Evolutionary conservation across 2,329 filamentous ascomycete species (phyloP).

Genomic region (Xylariaceae sp.): DNA sequence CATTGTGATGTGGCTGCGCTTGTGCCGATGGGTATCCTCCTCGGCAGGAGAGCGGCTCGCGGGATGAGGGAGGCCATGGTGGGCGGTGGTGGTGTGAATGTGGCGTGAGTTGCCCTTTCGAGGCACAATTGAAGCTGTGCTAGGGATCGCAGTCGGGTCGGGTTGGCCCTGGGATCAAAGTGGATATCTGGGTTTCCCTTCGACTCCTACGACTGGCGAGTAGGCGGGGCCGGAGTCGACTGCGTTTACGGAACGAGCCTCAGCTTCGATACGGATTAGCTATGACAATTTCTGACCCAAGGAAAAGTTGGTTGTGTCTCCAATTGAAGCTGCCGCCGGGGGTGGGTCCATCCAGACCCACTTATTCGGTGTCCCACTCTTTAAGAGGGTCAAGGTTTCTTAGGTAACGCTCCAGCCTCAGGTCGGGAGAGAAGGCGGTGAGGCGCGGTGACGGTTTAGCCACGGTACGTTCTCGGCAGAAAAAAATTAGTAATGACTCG

Average conservation of each 20-base stretch:
- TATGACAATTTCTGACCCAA: slow-evolving; percentile 1
- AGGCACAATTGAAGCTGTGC: slow-evolving; percentile 6
- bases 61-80: slow-evolving; percentile 20
- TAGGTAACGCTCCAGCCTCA: no score
- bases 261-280: neutral
- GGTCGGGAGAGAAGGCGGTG: slow-evolving; percentile 12
- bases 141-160: neutral
- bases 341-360: slow-evolving; percentile 5
- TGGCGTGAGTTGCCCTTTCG: neutral
- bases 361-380: neutral
- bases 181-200: neutral
- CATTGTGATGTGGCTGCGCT: slow-evolving; percentile 17
- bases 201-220: neutral
- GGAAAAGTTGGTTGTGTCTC: slow-evolving; percentile 10
- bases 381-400: neutral
- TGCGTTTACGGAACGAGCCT: neutral
- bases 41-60: slow-evolving; percentile 10
- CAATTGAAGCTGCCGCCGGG: slow-evolving; percentile 8
- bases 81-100: neutral
- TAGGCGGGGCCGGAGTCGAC: neutral
- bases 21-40: slow-evolving; percentile 12
- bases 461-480: neutral
- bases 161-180: neutral
- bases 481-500: neutral
- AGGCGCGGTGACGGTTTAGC: neutral